phyloP scores from a whole-genome alignment of 768 basidiomycete genomes.

The Agrocybe chaxingu region DNA sequence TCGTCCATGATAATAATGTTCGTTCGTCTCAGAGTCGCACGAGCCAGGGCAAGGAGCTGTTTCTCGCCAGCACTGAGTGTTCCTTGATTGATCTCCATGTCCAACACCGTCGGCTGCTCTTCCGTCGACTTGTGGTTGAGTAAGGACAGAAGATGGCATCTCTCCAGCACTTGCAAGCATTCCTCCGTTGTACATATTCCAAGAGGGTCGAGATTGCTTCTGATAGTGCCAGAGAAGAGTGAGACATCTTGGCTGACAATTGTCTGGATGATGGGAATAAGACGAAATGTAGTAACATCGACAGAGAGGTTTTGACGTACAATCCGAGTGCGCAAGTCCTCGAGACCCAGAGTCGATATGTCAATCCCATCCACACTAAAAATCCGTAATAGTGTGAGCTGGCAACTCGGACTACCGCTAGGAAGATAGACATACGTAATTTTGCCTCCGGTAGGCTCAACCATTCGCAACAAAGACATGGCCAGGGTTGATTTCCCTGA shows the following conservation, averaged over 20 bases:
- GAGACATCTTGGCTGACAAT: slow-evolving; percentile 76
- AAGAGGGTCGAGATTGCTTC: slow-evolving; percentile 72
- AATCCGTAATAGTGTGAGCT: not conserved
- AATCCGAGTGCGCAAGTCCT: slow-evolving; percentile 62
- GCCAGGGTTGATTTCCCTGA: slow-evolving; percentile 66
- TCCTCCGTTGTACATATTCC: slow-evolving; percentile 54
- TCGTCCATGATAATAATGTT: slow-evolving; percentile 75
- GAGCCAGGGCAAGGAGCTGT: slow-evolving; percentile 67
- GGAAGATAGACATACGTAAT: slow-evolving; percentile 45
- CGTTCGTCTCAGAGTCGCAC: slow-evolving; percentile 63
- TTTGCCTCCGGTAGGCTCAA: slow-evolving; percentile 53
- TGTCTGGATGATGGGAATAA: slow-evolving; percentile 37
- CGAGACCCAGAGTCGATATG: slow-evolving; percentile 62
- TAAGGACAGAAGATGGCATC: slow-evolving; percentile 56
- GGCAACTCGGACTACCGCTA: not conserved
- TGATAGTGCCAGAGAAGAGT: slow-evolving; percentile 69
- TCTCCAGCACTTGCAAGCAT: slow-evolving; percentile 60
- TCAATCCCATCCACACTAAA: slow-evolving; percentile 67
- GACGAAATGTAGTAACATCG: not conserved
- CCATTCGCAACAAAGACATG: slow-evolving; percentile 56
- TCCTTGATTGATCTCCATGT: slow-evolving; percentile 63
- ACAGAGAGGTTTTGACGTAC: slow-evolving; percentile 30
- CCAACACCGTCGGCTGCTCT: slow-evolving; percentile 38
- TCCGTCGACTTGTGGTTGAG: slow-evolving; percentile 33
- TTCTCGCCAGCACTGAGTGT: slow-evolving; percentile 76